These are phyloP conservation scores for Ustilago trichophora DNA, from an alignment of 1,284 basidiomycete genomes.

Conservation along the genomic window DNA sequence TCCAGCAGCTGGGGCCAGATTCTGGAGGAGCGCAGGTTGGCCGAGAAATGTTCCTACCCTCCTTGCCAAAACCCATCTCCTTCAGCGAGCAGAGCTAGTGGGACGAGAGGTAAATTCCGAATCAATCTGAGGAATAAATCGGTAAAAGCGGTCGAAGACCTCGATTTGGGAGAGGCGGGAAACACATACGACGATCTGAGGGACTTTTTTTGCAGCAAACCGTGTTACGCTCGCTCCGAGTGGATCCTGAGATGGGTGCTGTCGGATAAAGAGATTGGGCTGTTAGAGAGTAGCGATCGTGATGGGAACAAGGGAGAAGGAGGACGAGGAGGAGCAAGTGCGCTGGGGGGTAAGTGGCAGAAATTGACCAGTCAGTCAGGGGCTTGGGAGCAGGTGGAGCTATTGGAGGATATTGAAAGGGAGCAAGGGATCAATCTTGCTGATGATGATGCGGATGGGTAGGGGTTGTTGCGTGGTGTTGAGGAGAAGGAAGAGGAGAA, in stretches of 20 bases:
- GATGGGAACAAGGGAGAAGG: conserved; percentile 68
- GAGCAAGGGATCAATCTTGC: no score
- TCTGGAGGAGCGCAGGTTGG: conserved; percentile 32
- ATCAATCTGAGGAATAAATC: conserved; percentile 25
- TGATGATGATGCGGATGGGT: no score
- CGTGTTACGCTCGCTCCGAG: conserved; percentile 33
- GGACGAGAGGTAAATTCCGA: conserved; percentile 6
- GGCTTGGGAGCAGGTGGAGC: conserved; percentile 68
- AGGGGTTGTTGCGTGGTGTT: no score
- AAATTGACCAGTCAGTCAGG: conserved; percentile 87
- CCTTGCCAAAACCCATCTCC: conserved; percentile 16
- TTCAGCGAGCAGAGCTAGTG: not conserved
- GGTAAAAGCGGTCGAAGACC: conserved; percentile 13
- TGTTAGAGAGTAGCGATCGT: no score
- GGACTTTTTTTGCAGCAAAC: conserved; percentile 21
- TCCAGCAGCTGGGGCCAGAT: conserved; percentile 32
- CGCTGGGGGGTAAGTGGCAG: conserved; percentile 81
- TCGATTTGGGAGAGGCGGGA: conserved; percentile 24
- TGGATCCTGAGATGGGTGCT: conserved; percentile 45
- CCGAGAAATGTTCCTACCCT: conserved; percentile 28
- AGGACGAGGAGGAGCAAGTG: conserved; percentile 72
- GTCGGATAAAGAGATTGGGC: conserved; percentile 21
- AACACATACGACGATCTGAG: conserved; percentile 31
- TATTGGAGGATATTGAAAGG: conserved; percentile 40
- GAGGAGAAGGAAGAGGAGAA: no score